Conservation (phyloP, 306 rosid genomes). For the Oemleria cerasiformis region DNA sequence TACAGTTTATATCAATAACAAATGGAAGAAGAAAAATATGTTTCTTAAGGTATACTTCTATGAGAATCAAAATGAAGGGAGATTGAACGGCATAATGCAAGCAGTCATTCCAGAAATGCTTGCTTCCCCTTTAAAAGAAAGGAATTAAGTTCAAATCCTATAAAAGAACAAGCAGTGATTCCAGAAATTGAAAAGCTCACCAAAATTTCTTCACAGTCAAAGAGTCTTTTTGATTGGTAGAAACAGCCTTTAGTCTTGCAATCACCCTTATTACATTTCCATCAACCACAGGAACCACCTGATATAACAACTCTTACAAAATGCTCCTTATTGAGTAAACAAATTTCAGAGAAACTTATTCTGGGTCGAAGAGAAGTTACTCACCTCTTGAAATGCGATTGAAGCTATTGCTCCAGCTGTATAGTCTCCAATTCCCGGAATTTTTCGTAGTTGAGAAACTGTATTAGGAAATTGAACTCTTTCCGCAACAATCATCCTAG, state of each 20-base stretch:
- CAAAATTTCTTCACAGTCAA: conserved; percentile 63
- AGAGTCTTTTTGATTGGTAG: conserved; percentile 73
- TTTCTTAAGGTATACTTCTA: background rate
- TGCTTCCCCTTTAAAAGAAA: background rate
- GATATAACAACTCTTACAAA: conserved; percentile 36
- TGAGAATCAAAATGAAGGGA: background rate
- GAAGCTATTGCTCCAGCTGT: conserved; percentile 95
- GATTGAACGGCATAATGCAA: background rate
- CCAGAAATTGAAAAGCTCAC: conserved; percentile 48
- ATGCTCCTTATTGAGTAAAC: conserved; percentile 15
- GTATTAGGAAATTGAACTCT: conserved; percentile 60
- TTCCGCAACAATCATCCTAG: conserved; percentile 68
- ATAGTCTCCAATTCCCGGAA: conserved; percentile 86
- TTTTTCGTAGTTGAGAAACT: conserved; percentile 55
- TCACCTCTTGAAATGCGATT: conserved; percentile 80
- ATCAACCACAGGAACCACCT: conserved; percentile 93
- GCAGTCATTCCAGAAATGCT: background rate
- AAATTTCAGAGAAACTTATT: conserved; percentile 19
- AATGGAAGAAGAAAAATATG: background rate
- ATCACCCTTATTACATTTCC: conserved; percentile 92
- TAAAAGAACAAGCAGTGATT: conserved; percentile 15
- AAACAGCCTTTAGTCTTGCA: conserved; percentile 73
- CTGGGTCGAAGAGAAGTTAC: conserved; percentile 21
- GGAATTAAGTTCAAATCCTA: background rate
- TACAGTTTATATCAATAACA: background rate